Evolutionary conservation across 1,284 basidiomycete species (phyloP), one percentile per base, ranked within the genome.

Genomic region (Boletellus sp.): DNA sequence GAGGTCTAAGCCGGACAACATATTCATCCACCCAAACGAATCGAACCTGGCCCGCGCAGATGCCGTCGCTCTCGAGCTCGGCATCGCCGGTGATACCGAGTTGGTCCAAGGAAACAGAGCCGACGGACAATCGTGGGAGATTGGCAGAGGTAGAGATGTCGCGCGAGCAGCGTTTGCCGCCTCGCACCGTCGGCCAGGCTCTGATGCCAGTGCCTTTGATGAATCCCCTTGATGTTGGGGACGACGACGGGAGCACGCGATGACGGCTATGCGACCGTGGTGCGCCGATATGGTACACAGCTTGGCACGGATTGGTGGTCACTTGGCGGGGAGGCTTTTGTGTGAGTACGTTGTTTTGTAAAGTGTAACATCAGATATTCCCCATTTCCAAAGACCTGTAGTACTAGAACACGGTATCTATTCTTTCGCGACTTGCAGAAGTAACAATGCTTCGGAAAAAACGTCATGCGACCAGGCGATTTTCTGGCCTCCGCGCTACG

Each of bases 21-120:
- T 85, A 49, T 80, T 80, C 60, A 85, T 85, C 46, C 83, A 85
- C 58, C 83, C 85, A 1, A 68, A 64, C 36, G 63, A 82, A 37
- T 83, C 81, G 35, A 85, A 85, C 60, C 58, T 84, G 52, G 80
- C 81, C 7, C 79, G 83, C 32, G 83, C 85, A 5, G 83, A 86
- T 54, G 80, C 77, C 7, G 73, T 67, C 18, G 81, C 80, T 0
- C 65, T 78, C 39, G 74, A 82, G 59, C 66, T 84, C 41, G 81
- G 80, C 22, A 52, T 83, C n/a, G 58, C 61, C 5, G 70, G 74
- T 30, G 72, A 73, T 52, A 76, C 77, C 11, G 72, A 76, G 19
- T 63, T 66, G 35, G 74, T 74, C 12, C 65, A 67, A 49, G 67
- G 60, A 35, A 62, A 67, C 56, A 57, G 56, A 47, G 66, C 68